phyloP scores from a whole-genome alignment of 257 asterid genomes.

The Linaria vulgaris region DNA sequence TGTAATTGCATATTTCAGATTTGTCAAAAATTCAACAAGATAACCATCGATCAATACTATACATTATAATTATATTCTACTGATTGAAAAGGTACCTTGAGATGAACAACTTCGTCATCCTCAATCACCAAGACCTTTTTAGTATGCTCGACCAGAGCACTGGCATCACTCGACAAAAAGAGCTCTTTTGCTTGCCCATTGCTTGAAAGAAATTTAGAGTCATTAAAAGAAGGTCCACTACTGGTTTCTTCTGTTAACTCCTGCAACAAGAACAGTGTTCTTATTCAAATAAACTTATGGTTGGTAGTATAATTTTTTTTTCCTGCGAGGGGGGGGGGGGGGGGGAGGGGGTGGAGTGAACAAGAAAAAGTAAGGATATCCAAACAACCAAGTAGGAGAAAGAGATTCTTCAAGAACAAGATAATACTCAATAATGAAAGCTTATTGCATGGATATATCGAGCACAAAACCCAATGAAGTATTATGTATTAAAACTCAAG shows the following conservation, averaged over 20 bases:
- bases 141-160: constrained; percentile 71
- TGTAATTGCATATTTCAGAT: too few relatives aligned
- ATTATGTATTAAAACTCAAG: too few relatives aligned
- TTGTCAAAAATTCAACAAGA: background rate
- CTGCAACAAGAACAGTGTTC: constrained; percentile 37
- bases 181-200: constrained; percentile 59
- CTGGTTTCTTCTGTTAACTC: constrained; percentile 51
- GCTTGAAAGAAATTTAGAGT: constrained; percentile 47
- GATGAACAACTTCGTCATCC: constrained; percentile 67
- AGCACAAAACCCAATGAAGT: too few relatives aligned
- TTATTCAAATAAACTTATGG: background rate
- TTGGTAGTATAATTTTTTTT: background rate
- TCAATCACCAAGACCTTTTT: constrained; percentile 65
- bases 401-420: background rate
- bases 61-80: background rate
- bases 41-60: background rate
- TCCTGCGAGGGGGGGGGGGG: too few relatives aligned
- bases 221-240: constrained; percentile 44
- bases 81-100: constrained; percentile 41
- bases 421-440: too few relatives aligned
- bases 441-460: too few relatives aligned
- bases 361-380: background rate
- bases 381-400: background rate
- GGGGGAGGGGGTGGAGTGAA: too few relatives aligned
- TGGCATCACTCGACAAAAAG: constrained; percentile 71